These are phyloP conservation scores for Globisporangium middletonii DNA, from an alignment of 352 stramenopile species.

Conservation along the genomic window DNA sequence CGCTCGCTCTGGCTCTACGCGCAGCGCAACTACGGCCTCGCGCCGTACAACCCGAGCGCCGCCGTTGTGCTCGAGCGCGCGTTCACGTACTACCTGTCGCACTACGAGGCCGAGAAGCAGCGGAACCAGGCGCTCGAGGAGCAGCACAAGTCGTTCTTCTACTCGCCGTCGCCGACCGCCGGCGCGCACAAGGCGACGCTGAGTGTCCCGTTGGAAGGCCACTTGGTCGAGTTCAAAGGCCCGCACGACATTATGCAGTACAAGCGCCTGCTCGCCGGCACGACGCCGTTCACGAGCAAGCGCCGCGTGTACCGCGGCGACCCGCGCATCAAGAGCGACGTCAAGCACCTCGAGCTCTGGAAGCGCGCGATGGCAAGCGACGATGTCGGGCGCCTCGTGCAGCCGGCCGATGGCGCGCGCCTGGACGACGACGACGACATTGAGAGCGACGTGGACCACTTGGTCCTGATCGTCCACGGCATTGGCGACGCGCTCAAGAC, in stretches of 20 bases:
- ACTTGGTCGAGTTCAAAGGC: slow-evolving; percentile 81
- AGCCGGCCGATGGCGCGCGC: not conserved
- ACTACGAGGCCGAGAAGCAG: slow-evolving; percentile 61
- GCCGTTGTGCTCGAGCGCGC: slow-evolving; percentile 44
- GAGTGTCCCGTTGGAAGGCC: slow-evolving; percentile 66
- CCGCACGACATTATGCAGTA: slow-evolving; percentile 79
- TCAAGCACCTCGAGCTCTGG: slow-evolving; percentile 47
- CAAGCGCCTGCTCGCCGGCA: slow-evolving; percentile 65
- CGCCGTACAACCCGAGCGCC: slow-evolving; percentile 61
- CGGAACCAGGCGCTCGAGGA: slow-evolving; percentile 40
- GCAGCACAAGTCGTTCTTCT: slow-evolving; percentile 42
- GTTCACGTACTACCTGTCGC: slow-evolving; percentile 71
- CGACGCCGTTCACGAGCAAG: slow-evolving; percentile 77
- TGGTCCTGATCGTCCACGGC: slow-evolving; percentile 86
- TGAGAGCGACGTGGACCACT: slow-evolving; percentile 72
- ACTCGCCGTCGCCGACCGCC: slow-evolving; percentile 19
- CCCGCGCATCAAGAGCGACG: slow-evolving; percentile 57
- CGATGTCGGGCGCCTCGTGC: slow-evolving; percentile 4
- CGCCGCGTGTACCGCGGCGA: slow-evolving; percentile 72
- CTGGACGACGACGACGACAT: slow-evolving; percentile 67
- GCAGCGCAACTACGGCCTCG: slow-evolving; percentile 75
- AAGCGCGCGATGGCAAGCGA: slow-evolving; percentile 45
- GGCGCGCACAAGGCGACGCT: slow-evolving; percentile 41
- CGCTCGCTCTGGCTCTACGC: slow-evolving; percentile 77
- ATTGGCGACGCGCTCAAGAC: slow-evolving; percentile 88